Evolutionary conservation across 2,329 filamentous ascomycete species (phyloP).

Genomic region (Ophiocordyceps sinensis): DNA sequence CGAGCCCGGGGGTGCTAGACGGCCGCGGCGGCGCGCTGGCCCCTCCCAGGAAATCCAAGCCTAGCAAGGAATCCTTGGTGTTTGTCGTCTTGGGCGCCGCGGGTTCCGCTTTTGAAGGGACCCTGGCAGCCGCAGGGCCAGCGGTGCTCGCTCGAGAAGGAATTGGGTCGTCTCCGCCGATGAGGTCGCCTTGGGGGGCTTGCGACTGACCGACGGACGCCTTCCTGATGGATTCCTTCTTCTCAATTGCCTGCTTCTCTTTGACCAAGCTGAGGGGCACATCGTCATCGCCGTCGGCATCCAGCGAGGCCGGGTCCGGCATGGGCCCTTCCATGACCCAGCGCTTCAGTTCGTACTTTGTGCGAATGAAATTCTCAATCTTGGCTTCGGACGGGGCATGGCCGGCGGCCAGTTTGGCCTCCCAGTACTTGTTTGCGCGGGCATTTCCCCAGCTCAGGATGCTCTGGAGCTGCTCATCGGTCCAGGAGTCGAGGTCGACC

Average conservation of each 20-base stretch:
- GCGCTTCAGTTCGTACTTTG: constrained; percentile 96
- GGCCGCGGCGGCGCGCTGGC: constrained; percentile 60
- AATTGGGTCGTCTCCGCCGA: constrained; percentile 59
- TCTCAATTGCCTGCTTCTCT: constrained; percentile 50
- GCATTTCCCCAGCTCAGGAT: constrained; percentile 92
- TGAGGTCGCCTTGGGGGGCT: constrained; percentile 55
- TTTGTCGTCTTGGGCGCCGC: constrained; percentile 55
- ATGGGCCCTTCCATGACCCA: constrained; percentile 98
- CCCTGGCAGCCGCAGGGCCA: constrained; percentile 45
- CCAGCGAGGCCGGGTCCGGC: constrained; percentile 80
- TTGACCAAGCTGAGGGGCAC: constrained; percentile 48
- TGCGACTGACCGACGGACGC: constrained; percentile 32
- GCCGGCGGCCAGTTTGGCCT: constrained; percentile 78
- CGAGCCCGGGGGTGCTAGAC: constrained; percentile 61
- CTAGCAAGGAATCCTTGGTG: constrained; percentile 79
- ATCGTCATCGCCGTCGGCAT: constrained; percentile 76
- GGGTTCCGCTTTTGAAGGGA: constrained; percentile 45
- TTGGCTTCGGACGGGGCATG: constrained; percentile 93
- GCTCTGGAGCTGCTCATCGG: constrained; percentile 91
- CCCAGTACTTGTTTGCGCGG: constrained; percentile 98
- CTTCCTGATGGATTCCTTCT: constrained; percentile 47
- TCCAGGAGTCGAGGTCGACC: constrained; percentile 96
- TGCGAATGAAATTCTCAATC: constrained; percentile 99
- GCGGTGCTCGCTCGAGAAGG: constrained; percentile 61
- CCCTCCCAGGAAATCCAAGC: constrained; percentile 81